These are phyloP conservation scores for Vigna unguiculata DNA, from an alignment of 306 rosid genomes.

Conservation along the genomic window DNA sequence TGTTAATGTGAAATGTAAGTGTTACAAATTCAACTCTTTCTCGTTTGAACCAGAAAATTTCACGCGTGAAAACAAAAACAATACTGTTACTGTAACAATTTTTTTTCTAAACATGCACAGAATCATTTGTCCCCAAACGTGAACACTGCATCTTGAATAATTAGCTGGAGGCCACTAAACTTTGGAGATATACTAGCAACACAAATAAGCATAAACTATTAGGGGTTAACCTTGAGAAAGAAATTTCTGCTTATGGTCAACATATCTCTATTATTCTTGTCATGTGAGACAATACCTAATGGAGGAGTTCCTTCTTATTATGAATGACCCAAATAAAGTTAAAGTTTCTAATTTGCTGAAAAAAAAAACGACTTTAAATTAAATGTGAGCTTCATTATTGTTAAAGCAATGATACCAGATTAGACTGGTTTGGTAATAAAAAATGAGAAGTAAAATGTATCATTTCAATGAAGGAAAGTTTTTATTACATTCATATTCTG, in stretches of 20 bases:
- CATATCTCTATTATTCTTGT: background rate
- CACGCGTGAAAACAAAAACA: no score
- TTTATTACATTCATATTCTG: slow-evolving; percentile 11
- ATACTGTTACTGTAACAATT: no score
- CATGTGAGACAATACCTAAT: background rate
- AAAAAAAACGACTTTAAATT: no score
- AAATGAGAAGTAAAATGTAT: background rate
- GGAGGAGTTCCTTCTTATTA: background rate
- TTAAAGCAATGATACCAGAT: no score
- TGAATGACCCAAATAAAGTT: background rate
- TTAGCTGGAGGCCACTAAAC: background rate
- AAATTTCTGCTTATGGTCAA: background rate
- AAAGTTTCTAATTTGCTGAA: background rate
- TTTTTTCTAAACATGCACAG: no score
- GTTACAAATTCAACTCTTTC: no score
- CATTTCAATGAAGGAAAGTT: slow-evolving; percentile 23
- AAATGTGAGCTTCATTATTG: no score
- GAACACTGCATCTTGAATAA: background rate
- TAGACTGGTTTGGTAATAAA: no score
- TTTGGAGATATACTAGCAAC: background rate
- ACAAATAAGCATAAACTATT: background rate
- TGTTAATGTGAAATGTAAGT: background rate
- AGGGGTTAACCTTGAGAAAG: background rate
- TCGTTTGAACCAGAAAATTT: no score
- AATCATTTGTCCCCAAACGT: background rate